Percentiles rank a stretch among this genome's conserved stretches.
phyloP scores from a whole-genome alignment of 2,329 filamentous ascomycete genomes.

The Amauroascus verrucosus region DNA sequence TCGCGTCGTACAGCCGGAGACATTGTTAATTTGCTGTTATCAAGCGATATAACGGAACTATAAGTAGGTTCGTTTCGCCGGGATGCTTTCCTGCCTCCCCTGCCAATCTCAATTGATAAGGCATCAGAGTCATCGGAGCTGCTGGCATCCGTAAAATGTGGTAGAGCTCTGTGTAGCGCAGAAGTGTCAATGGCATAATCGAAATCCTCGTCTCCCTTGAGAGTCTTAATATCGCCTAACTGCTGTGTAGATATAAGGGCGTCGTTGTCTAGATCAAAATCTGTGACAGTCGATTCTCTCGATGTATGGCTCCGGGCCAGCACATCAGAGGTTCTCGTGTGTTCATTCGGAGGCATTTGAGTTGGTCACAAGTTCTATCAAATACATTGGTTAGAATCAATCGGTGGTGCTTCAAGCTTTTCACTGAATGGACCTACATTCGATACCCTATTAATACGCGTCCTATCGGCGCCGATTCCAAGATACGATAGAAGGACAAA shows the following conservation, averaged over 20 bases:
- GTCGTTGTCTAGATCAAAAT: conserved; percentile 37
- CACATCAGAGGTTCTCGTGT: conserved; percentile 21
- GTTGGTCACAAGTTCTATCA: neutral
- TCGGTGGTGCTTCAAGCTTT: neutral
- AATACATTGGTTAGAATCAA: neutral
- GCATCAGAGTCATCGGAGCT: conserved; percentile 37
- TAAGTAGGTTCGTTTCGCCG: conserved; percentile 41
- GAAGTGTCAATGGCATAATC: conserved; percentile 40
- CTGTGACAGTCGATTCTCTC: conserved; percentile 21
- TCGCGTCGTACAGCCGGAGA: conserved; percentile 25
- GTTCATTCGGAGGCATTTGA: conserved; percentile 5
- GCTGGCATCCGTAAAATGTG: conserved; percentile 38
- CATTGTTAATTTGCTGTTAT: conserved; percentile 36
- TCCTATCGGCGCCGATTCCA: neutral
- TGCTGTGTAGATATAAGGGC: conserved; percentile 33
- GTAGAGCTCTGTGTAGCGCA: conserved; percentile 38
- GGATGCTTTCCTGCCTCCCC: conserved; percentile 37
- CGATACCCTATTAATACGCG: neutral
- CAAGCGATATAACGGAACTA: conserved; percentile 40
- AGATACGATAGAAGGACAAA: neutral
- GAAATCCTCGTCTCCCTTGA: conserved; percentile 26
- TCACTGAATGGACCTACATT: neutral
- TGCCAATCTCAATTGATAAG: conserved; percentile 48
- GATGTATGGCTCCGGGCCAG: conserved; percentile 18
- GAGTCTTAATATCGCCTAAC: conserved; percentile 14